phyloP scores from a whole-genome alignment of 2,329 filamentous ascomycete genomes.

The Cordyceps fumosorosea region DNA sequence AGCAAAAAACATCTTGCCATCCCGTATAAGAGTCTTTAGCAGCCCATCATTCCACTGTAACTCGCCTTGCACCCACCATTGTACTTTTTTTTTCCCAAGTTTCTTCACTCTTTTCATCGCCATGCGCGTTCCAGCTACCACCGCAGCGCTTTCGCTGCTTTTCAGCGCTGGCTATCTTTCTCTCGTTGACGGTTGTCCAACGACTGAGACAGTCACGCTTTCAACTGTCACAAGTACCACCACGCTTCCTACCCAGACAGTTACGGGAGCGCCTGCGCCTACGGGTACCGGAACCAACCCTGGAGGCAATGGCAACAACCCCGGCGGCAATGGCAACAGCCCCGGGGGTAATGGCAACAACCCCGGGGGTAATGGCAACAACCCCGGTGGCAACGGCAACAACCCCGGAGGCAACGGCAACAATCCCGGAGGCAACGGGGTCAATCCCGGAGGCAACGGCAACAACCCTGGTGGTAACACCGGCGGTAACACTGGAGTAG shows the following conservation, averaged over 20 bases:
- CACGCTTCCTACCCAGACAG: background rate
- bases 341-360: too few relatives aligned
- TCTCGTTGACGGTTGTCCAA: background rate
- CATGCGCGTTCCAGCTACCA: conserved; percentile 2
- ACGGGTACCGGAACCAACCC: too few relatives aligned
- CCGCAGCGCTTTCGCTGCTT: conserved; percentile 1
- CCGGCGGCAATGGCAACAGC: too few relatives aligned
- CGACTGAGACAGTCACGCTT: conserved; percentile 1
- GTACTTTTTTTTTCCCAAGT: background rate
- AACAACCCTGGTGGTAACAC: too few relatives aligned
- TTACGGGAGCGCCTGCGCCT: background rate
- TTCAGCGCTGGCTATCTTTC: background rate
- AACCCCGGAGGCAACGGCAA: too few relatives aligned
- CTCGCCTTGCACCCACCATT: background rate
- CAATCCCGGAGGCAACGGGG: too few relatives aligned
- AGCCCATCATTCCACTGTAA: background rate
- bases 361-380: too few relatives aligned
- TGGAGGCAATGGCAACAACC: too few relatives aligned
- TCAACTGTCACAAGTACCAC: background rate
- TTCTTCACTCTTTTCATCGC: background rate
- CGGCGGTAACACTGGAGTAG: too few relatives aligned
- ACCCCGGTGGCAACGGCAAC: too few relatives aligned
- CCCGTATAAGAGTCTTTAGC: conserved; percentile 4
- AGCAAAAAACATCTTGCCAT: background rate
- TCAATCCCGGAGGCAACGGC: too few relatives aligned